Evolutionary conservation across 805 yeast species (phyloP).

Genomic region (Myxozyma kluyveri): DNA sequence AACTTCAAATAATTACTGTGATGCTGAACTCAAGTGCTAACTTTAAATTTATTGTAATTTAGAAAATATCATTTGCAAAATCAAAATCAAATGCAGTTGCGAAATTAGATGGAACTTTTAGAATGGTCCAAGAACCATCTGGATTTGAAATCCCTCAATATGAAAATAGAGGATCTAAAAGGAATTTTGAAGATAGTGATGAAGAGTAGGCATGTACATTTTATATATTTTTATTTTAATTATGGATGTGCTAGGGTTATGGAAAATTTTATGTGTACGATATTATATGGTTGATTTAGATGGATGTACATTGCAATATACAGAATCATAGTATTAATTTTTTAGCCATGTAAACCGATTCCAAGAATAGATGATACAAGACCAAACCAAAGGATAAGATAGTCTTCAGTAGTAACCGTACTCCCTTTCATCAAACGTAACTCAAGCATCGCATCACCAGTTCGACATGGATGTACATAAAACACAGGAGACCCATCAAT

Average conservation of each 20-base stretch:
- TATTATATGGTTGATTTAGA: not conserved
- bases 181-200: slow-evolving; percentile 13
- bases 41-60: too few species aligned
- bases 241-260: too few species aligned
- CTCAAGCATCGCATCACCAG: slow-evolving; percentile 22
- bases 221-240: too few species aligned
- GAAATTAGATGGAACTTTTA: slow-evolving; percentile 35
- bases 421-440: too few species aligned
- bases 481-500: slow-evolving; percentile 12
- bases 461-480: slow-evolving; percentile 28
- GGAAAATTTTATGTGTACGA: slow-evolving; percentile 5
- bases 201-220: slow-evolving; percentile 6
- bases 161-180: slow-evolving; percentile 13
- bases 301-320: not conserved
- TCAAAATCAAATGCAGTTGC: slow-evolving; percentile 36
- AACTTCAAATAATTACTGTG: too few species aligned
- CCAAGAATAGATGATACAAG: slow-evolving; percentile 21
- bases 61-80: slow-evolving; percentile 35
- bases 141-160: slow-evolving; percentile 16
- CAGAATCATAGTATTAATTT: not conserved
- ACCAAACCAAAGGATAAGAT: slow-evolving; percentile 25
- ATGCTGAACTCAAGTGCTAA: not conserved
- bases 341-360: slow-evolving; percentile 4
- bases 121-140: slow-evolving; percentile 22
- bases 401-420: slow-evolving; percentile 6